Evolutionary conservation across 768 basidiomycete genomes (phyloP).

Genomic region (Pleurotus pulmonarius): DNA sequence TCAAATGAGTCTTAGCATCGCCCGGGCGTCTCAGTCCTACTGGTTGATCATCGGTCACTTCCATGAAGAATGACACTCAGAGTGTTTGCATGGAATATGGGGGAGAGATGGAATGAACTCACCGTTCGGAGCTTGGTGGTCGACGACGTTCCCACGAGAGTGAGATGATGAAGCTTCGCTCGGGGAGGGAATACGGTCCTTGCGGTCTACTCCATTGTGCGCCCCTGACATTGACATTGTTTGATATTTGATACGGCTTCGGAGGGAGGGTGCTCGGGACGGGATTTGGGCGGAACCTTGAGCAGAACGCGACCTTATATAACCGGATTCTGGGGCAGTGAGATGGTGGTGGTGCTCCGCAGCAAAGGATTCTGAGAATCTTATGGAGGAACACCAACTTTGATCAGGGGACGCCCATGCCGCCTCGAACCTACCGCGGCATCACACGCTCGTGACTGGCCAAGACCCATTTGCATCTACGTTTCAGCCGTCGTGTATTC

Average conservation of each 20-base stretch:
- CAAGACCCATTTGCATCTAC: neutral
- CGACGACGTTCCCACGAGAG: slow-evolving; percentile 60
- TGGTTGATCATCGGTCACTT: slow-evolving; percentile 64
- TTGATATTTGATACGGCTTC: neutral
- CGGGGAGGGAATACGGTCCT: slow-evolving; percentile 46
- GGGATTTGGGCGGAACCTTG: neutral
- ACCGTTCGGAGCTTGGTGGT: slow-evolving; percentile 69
- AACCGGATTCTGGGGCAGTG: neutral
- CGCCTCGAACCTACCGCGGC: neutral
- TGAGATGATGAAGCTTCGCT: slow-evolving; percentile 28
- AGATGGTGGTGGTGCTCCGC: slow-evolving; percentile 6
- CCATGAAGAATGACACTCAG: slow-evolving; percentile 9
- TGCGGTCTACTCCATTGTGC: slow-evolving; percentile 39
- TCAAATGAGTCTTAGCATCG: slow-evolving; percentile 40
- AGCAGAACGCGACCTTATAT: neutral
- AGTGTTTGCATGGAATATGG: slow-evolving; percentile 10
- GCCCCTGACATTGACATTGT: slow-evolving; percentile 3
- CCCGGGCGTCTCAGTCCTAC: slow-evolving; percentile 27
- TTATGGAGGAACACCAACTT: neutral
- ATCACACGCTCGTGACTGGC: neutral
- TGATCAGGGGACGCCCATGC: slow-evolving; percentile 4
- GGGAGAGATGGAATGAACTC: slow-evolving; percentile 16
- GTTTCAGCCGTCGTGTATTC: too few relatives aligned
- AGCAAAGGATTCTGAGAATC: neutral
- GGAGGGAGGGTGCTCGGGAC: neutral